Evolutionary conservation across 2,329 filamentous ascomycete species (phyloP).

Genomic region (Sclerotinia subarctica): DNA sequence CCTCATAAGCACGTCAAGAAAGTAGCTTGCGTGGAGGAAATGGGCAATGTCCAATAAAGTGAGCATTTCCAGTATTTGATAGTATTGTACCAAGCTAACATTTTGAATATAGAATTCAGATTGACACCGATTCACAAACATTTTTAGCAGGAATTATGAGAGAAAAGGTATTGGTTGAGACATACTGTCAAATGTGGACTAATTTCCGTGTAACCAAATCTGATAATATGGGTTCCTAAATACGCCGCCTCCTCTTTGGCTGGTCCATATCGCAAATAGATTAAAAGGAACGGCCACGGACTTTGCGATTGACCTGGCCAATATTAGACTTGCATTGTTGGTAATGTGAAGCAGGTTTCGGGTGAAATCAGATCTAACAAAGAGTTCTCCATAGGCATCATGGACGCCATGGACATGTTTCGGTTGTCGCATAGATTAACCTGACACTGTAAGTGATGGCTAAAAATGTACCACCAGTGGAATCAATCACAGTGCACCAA

Average conservation of each 20-base stretch:
- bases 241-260: background rate
- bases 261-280: background rate
- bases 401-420: background rate
- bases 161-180: background rate
- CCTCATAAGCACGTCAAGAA: conserved; percentile 28
- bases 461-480: background rate
- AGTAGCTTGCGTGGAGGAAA: conserved; percentile 35
- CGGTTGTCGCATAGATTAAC: background rate
- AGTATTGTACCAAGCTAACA: background rate
- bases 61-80: conserved; percentile 2
- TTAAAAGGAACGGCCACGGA: background rate
- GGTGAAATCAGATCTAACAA: background rate
- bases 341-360: background rate
- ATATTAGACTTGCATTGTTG: background rate
- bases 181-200: background rate
- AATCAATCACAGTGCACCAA: background rate
- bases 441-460: background rate
- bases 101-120: conserved; percentile 1
- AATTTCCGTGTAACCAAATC: background rate
- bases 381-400: background rate
- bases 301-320: background rate
- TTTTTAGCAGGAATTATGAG: background rate
- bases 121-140: background rate
- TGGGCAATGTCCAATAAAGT: conserved; percentile 34
- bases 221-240: background rate